Conservation (phyloP, 345 rosid species). For the Aethionema arabicum region DNA sequence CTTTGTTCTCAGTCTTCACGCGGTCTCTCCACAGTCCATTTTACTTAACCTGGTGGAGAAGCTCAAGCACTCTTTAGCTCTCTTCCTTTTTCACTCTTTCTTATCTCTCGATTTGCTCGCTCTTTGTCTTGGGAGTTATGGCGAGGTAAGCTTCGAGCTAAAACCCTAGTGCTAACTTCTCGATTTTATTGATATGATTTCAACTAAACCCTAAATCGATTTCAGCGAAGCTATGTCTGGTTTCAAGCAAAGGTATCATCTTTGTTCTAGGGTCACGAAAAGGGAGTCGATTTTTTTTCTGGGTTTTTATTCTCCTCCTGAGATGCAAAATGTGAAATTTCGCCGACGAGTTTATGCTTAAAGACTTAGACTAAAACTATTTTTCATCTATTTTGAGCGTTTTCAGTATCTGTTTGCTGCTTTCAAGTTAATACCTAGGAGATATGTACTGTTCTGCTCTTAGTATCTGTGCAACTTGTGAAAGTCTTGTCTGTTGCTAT, state of each 20-base stretch:
- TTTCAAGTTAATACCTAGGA: constrained; percentile 2
- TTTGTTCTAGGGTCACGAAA: background rate
- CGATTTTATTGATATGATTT: background rate
- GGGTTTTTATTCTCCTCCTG: constrained; percentile 9
- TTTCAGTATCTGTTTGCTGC: background rate
- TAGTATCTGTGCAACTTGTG: constrained; percentile 5
- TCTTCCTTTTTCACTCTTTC: background rate
- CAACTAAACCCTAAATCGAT: constrained; percentile 5
- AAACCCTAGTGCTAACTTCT: background rate
- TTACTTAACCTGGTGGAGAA: constrained; percentile 47
- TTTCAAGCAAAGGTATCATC: background rate
- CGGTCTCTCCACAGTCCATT: constrained; percentile 25
- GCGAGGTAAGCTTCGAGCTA: constrained; percentile 39
- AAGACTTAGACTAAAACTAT: background rate
- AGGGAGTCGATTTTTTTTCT: background rate
- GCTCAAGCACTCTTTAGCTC: constrained; percentile 18
- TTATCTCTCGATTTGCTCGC: constrained; percentile 4
- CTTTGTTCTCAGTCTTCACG: constrained; percentile 20
- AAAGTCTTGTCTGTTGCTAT: constrained; percentile 1
- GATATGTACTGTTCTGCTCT: constrained; percentile 2
- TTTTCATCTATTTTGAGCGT: background rate
- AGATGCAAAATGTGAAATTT: constrained; percentile 16
- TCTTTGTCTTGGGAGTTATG: constrained; percentile 32
- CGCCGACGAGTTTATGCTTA: background rate
- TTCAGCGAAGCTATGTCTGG: background rate